A percentile compares a stretch with the other conserved stretches of the same genome.
phyloP scores from a whole-genome alignment of 1,139 yeast genomes.

The Blastobotrys indianensis region DNA sequence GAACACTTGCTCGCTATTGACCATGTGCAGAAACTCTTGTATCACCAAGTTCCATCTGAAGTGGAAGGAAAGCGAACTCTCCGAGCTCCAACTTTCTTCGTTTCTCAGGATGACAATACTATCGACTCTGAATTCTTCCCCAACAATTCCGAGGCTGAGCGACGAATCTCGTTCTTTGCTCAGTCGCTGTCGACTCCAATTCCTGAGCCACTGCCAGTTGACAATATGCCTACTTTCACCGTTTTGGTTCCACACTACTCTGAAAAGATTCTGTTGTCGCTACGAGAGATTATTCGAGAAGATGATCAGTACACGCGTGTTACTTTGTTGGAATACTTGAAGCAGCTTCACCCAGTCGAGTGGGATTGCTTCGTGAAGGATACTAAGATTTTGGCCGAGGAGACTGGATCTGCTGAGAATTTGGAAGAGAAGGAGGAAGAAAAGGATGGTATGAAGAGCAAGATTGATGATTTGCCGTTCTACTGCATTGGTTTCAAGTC shows the following conservation, averaged over 20 bases:
- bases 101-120: constrained; percentile 94
- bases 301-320: constrained; percentile 98
- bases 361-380: constrained; percentile 99
- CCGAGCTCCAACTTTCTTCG: constrained; percentile 98
- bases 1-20: constrained; percentile 96
- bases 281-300: constrained; percentile 96
- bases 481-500: constrained; percentile 99
- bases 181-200: constrained; percentile 97
- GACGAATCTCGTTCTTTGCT: constrained; percentile 98
- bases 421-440: constrained; percentile 48
- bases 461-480: constrained; percentile 96
- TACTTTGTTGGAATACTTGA: constrained; percentile 89
- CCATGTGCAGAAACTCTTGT: constrained; percentile 92
- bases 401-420: constrained; percentile 37
- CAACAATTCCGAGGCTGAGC: constrained; percentile 92
- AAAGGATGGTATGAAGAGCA: constrained; percentile 66
- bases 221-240: constrained; percentile 98
- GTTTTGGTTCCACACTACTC: constrained; percentile 97
- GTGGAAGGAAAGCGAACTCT: constrained; percentile 96
- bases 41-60: constrained; percentile 92
- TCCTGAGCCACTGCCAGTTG: constrained; percentile 97
- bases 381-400: constrained; percentile 97
- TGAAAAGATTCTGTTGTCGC: constrained; percentile 88
- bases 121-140: constrained; percentile 96
- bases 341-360: constrained; percentile 96